Conservation (phyloP, 2,329 filamentous ascomycete species). For the Colletotrichum melonis region DNA sequence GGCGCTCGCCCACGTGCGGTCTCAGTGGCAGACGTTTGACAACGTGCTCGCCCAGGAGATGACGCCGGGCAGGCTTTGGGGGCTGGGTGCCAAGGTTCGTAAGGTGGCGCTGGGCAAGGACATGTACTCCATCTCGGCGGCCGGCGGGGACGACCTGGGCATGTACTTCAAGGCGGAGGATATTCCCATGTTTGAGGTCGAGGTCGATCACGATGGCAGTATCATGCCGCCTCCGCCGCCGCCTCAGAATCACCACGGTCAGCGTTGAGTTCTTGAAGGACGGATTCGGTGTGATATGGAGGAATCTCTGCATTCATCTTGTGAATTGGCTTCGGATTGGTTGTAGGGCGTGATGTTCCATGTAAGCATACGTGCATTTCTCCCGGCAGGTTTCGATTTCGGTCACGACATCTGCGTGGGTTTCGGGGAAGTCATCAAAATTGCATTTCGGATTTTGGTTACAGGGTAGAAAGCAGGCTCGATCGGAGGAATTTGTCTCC, state of each 20-base stretch:
- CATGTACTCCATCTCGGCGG: slow-evolving; percentile 31
- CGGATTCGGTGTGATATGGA: not conserved
- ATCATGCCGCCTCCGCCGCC: slow-evolving; percentile 20
- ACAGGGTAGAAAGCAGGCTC: not conserved
- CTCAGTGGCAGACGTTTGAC: slow-evolving; percentile 30
- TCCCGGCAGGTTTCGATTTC: not conserved
- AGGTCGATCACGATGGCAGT: slow-evolving; percentile 26
- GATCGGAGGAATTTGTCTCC: not conserved
- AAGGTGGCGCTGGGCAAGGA: slow-evolving; percentile 30
- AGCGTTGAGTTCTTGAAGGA: not conserved
- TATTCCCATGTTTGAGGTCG: slow-evolving; percentile 30
- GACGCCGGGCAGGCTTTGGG: slow-evolving; percentile 28
- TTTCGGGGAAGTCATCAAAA: not conserved
- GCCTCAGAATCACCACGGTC: slow-evolving; percentile 7
- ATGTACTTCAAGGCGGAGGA: slow-evolving; percentile 35
- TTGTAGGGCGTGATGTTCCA: not conserved
- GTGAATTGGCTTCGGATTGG: not conserved
- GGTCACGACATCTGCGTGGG: not conserved
- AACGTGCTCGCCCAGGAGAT: slow-evolving; percentile 30
- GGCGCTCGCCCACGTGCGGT: slow-evolving; percentile 26
- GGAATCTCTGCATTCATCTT: not conserved
- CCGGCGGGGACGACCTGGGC: slow-evolving; percentile 18
- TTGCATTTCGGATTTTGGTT: not conserved
- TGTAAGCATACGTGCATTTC: not conserved
- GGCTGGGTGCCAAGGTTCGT: slow-evolving; percentile 26